Evolutionary conservation across 2,329 filamentous ascomycete genomes (phyloP).

Genomic region (Dactylellina haptotyla): DNA sequence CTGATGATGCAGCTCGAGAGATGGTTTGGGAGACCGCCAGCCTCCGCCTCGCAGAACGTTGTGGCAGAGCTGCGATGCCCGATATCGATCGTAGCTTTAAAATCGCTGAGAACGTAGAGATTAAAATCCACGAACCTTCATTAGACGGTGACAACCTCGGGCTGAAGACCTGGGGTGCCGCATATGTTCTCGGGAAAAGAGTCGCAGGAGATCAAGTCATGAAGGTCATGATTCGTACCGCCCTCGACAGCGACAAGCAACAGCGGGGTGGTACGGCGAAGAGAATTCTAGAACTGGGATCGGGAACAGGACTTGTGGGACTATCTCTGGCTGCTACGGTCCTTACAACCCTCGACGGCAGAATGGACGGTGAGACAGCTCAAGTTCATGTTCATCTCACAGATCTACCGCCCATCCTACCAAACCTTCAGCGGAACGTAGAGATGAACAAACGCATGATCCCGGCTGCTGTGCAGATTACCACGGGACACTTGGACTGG

Average conservation of each 20-base stretch:
- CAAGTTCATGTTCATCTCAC: constrained; percentile 72
- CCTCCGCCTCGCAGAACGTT: constrained; percentile 81
- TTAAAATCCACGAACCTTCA: constrained; percentile 84
- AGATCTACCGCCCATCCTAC: constrained; percentile 83
- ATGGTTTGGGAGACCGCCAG: constrained; percentile 81
- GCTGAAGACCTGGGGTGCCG: constrained; percentile 94
- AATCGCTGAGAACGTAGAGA: constrained; percentile 64
- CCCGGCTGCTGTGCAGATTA: constrained; percentile 68
- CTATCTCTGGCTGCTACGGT: constrained; percentile 76
- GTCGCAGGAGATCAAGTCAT: constrained; percentile 63
- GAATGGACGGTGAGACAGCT: constrained; percentile 68
- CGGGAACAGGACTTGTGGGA: constrained; percentile 90
- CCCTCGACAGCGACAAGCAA: neutral
- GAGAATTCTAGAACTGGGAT: constrained; percentile 77
- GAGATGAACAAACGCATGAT: constrained; percentile 71
- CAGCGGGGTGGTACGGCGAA: neutral
- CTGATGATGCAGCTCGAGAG: constrained; percentile 73
- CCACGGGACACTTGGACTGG: constrained; percentile 79
- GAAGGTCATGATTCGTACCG: constrained; percentile 15
- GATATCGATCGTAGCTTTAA: constrained; percentile 71
- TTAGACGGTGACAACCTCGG: constrained; percentile 88
- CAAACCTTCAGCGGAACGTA: constrained; percentile 81
- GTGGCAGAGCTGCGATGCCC: constrained; percentile 77
- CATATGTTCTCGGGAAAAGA: constrained; percentile 81
- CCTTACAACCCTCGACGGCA: neutral